A percentile compares a stretch with the other conserved stretches of the same genome.
These are phyloP conservation scores for Boletus edulis DNA, from an alignment of 768 basidiomycete genomes.

Conservation along the genomic window DNA sequence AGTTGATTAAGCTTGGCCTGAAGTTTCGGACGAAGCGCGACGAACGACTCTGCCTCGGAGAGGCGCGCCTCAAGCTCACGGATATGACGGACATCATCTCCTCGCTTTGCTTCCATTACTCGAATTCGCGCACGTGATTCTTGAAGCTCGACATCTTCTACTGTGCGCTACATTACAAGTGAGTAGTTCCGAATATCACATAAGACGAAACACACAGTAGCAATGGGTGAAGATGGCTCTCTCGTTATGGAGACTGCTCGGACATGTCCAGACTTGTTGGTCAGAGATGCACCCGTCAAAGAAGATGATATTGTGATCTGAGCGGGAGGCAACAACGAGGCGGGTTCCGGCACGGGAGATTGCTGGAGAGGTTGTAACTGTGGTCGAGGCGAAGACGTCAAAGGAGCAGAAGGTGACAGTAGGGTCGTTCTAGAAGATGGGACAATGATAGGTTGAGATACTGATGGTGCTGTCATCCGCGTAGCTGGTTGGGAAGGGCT, in stretches of 20 bases:
- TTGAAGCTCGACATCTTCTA: slow-evolving; percentile 65
- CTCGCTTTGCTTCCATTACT: slow-evolving; percentile 81
- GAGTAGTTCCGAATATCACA: slow-evolving; percentile 6
- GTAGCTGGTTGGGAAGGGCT: slow-evolving; percentile 25
- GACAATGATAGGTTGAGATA: slow-evolving; percentile 14
- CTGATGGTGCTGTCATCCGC: slow-evolving; percentile 26
- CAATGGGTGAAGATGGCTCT: slow-evolving; percentile 27
- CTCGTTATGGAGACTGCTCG: slow-evolving; percentile 19
- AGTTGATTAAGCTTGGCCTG: slow-evolving; percentile 83
- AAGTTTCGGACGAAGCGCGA: slow-evolving; percentile 83
- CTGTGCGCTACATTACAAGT: slow-evolving; percentile 21
- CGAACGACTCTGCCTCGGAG: slow-evolving; percentile 79
- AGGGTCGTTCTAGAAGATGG: slow-evolving; percentile 36
- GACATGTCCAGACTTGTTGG: slow-evolving; percentile 8
- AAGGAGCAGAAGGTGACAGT: slow-evolving; percentile 36
- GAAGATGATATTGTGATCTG: slow-evolving; percentile 19
- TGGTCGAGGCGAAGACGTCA: slow-evolving; percentile 32
- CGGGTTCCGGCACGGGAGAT: slow-evolving; percentile 13
- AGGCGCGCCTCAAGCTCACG: slow-evolving; percentile 84
- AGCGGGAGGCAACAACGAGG: slow-evolving; percentile 8
- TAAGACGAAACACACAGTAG: slow-evolving; percentile 16
- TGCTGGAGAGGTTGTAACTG: slow-evolving; percentile 21
- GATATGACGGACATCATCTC: slow-evolving; percentile 82
- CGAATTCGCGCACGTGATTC: slow-evolving; percentile 82
- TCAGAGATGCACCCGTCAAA: slow-evolving; percentile 7